These are phyloP conservation scores for Rhynchospora pubera DNA, from an alignment of 176 grass and related monocot genomes.

Conservation along the genomic window DNA sequence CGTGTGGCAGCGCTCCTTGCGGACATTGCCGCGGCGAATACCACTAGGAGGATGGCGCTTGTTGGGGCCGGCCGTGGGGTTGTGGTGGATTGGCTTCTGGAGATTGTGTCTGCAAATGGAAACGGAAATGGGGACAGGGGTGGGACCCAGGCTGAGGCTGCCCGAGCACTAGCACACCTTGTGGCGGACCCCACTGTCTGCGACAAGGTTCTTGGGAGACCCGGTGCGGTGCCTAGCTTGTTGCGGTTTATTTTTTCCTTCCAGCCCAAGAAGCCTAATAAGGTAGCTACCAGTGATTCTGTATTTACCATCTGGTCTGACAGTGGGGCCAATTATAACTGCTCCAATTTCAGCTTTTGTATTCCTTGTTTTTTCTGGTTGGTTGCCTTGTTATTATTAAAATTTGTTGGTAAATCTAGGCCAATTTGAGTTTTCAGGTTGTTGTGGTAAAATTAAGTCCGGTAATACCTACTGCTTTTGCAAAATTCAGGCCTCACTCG, in stretches of 20 bases:
- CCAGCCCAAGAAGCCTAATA: conserved; percentile 65
- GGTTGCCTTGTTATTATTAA: neutral
- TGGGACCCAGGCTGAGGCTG: conserved; percentile 69
- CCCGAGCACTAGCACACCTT: conserved; percentile 73
- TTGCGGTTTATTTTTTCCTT: conserved; percentile 92
- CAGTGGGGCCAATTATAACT: neutral
- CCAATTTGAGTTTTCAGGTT: neutral
- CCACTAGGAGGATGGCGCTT: conserved; percentile 54
- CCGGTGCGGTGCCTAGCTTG: conserved; percentile 58
- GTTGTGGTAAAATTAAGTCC: neutral
- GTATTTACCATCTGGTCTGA: neutral
- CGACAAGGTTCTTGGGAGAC: conserved; percentile 52
- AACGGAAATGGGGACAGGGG: conserved; percentile 32
- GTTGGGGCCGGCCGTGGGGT: conserved; percentile 63
- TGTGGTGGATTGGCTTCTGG: conserved; percentile 89
- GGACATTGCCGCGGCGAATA: conserved; percentile 71
- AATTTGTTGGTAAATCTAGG: neutral
- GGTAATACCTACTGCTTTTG: neutral
- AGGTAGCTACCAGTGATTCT: conserved; percentile 31
- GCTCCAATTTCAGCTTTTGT: conserved; percentile 7
- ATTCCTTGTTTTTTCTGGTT: conserved; percentile 10
- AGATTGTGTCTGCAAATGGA: conserved; percentile 39
- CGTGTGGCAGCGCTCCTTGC: conserved; percentile 85
- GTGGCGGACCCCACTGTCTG: conserved; percentile 58
- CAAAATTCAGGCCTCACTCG: neutral